A percentile compares a stretch with the other conserved stretches of the same genome.
These are phyloP conservation scores for Mortierella sp. DNA, from an alignment of 371 early-diverging fungal genomes.

Conservation along the genomic window DNA sequence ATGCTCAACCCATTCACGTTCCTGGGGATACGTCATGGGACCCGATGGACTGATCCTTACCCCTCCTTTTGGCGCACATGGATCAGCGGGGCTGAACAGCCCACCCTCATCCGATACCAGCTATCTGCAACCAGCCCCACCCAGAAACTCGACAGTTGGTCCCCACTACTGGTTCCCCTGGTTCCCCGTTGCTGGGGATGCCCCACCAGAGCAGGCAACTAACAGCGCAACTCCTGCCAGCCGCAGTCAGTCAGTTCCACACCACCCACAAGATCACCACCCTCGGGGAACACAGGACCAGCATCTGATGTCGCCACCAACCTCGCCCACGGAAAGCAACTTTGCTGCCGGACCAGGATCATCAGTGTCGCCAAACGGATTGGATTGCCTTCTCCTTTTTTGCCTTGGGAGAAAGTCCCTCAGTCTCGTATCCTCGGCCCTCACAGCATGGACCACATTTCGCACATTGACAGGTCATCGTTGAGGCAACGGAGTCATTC, in stretches of 20 bases:
- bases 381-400: no score
- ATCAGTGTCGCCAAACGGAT: no score
- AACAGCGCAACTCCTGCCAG: slow-evolving; percentile 37
- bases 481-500: no score
- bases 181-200: slow-evolving; percentile 54
- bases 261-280: slow-evolving; percentile 22
- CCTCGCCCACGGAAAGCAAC: no score
- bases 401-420: no score
- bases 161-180: slow-evolving; percentile 47
- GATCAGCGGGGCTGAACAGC: not conserved
- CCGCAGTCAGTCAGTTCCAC: slow-evolving; percentile 30
- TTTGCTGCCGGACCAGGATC: no score
- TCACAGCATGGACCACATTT: no score
- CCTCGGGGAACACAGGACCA: no score
- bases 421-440: no score
- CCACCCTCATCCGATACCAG: no score
- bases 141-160: not conserved
- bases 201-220: slow-evolving; percentile 29
- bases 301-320: no score
- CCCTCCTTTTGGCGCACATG: slow-evolving; percentile 12
- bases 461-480: no score
- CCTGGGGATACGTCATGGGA: slow-evolving; percentile 16
- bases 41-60: slow-evolving; percentile 14
- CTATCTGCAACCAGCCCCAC: not conserved
- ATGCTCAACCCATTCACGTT: slow-evolving; percentile 25